Evolutionary conservation across 768 basidiomycete species (phyloP).

Genomic region (Phlebiopsis flavidoalba): DNA sequence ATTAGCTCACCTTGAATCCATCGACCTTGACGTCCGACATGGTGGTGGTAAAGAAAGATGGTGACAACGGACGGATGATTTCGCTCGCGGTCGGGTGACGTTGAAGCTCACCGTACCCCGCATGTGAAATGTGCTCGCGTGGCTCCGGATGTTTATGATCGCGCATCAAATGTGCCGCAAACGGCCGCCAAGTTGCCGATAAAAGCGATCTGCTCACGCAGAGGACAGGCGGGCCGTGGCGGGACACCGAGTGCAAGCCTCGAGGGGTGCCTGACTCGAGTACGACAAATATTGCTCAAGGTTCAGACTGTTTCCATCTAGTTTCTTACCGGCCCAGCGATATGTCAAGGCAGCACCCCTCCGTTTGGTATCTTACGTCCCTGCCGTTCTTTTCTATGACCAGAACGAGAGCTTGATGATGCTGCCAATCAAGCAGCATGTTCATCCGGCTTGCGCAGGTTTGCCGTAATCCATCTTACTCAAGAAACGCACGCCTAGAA

Average conservation of each 20-base stretch:
- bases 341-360: constrained; percentile 33
- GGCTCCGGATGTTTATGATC: not conserved
- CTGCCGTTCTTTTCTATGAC: constrained; percentile 71
- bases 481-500: not conserved
- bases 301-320: not conserved
- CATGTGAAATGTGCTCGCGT: not conserved
- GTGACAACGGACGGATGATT: not conserved
- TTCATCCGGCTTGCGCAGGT: constrained; percentile 72
- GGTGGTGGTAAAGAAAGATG: constrained; percentile 2
- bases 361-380: constrained; percentile 72
- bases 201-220: not conserved
- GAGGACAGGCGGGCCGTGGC: not conserved
- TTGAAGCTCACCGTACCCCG: not conserved
- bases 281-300: not conserved
- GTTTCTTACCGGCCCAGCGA: not conserved
- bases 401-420: constrained; percentile 68
- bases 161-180: not conserved
- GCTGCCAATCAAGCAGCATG: constrained; percentile 61
- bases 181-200: not conserved
- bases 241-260: not conserved
- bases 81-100: not conserved
- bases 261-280: not conserved
- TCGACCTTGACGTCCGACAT: constrained; percentile 72
- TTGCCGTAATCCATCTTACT: constrained; percentile 9
- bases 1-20: constrained; percentile 59